Evolutionary conservation across 441 rosid genomes (phyloP), one percentile per base, ranked within the genome.

Genomic region (Aquilaria agallochum): DNA sequence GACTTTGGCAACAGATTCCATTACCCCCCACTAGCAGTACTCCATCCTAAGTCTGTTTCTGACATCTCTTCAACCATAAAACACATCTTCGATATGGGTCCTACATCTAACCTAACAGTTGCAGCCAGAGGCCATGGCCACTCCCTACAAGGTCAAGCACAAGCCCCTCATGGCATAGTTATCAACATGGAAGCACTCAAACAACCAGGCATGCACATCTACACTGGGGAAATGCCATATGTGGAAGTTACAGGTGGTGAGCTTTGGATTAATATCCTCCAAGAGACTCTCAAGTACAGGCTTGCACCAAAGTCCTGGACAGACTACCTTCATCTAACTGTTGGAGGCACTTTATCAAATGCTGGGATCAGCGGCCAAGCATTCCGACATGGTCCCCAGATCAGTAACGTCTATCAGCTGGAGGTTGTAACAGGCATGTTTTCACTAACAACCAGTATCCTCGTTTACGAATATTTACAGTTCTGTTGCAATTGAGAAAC

Each of bases 281-380:
- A 76, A 5, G 85, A 88, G 73, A 90, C 95, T 61, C 86, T 94
- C 31, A 87, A 84, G 71, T 56, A 76, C 5, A 97, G 96, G 60
- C 82, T 90, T 55, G 68, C 97, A 65, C 98, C 97, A 3, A 88
- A 83, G 74, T 86, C 98, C 3, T 90, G 98, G 98, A 93, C 98
- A 3, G 98, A 93, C 70, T 93, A 93, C 86, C 92, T 93, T 64
- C 88, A 93, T 76, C 82, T 93, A 33, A 83, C 92, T 2, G 85
- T 90, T n/a, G 98, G 98, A 33, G 98, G 97, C 33, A 93, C 98
- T 56, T 67, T 88, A 20, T 88, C 98, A 2, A 86, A 90, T 47
- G 98, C 88, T 6, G 97, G 98, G 56, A 82, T 93, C 42, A 88
- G 98, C 47, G 97, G 98, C 52, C 98, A 93, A 71, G 93, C 97